A percentile compares a stretch with the other conserved stretches of the same genome.
Conservation (phyloP, 352 stramenopile genomes). For the Blastocystis sp. region DNA sequence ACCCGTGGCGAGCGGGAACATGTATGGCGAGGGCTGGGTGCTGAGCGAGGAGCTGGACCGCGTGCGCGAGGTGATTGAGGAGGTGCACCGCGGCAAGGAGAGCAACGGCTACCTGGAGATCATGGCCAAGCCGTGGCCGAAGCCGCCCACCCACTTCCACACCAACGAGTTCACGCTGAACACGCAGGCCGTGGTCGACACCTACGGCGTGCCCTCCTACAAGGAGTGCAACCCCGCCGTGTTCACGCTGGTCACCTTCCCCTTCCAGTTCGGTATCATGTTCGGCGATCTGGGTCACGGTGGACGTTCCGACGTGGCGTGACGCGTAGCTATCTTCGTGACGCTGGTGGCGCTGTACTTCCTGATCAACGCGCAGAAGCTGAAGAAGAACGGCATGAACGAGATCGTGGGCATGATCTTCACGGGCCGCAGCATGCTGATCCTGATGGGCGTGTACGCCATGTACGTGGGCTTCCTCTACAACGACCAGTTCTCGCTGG, state of each 20-base stretch:
- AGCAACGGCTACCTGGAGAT: slow-evolving; percentile 88
- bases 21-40: slow-evolving; percentile 93
- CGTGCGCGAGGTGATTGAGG: slow-evolving; percentile 75
- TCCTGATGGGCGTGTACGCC: slow-evolving; percentile 95
- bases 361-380: slow-evolving; percentile 86
- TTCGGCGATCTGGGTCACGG: slow-evolving; percentile 98
- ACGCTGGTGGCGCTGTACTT: slow-evolving; percentile 88
- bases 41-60: slow-evolving; percentile 78
- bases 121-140: slow-evolving; percentile 90
- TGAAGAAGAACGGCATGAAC: slow-evolving; percentile 73
- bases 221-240: slow-evolving; percentile 95
- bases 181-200: slow-evolving; percentile 97
- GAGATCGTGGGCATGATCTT: slow-evolving; percentile 72
- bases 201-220: slow-evolving; percentile 95
- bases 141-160: slow-evolving; percentile 93
- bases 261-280: slow-evolving; percentile 99
- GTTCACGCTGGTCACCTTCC: slow-evolving; percentile 97
- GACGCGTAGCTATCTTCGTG: slow-evolving; percentile 78
- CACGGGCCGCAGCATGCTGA: slow-evolving; percentile 89
- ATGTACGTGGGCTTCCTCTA: slow-evolving; percentile 97
- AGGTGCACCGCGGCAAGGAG: slow-evolving; percentile 87
- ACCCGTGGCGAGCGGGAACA: slow-evolving; percentile 90
- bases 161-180: slow-evolving; percentile 97
- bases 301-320: neutral
- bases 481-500: slow-evolving; percentile 98